Evolutionary conservation across 2,329 filamentous ascomycete genomes (phyloP), one percentile per base, ranked within the genome.

Genomic region (Teratosphaeria destructans): DNA sequence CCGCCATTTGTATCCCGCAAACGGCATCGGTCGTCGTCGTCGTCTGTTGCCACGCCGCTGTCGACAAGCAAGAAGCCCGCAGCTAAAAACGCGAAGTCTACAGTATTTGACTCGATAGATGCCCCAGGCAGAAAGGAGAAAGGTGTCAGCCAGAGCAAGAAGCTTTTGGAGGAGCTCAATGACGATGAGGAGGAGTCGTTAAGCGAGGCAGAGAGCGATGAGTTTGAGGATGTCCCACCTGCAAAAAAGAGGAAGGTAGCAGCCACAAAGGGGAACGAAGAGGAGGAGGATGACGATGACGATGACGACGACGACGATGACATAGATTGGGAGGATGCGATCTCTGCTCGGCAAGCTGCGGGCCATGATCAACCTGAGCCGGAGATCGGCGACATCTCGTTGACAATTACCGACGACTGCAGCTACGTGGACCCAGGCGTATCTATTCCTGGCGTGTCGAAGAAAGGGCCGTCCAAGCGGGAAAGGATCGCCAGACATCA

Each of bases 401-500:
- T 73, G n/a, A 67, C 70, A 5, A 59, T 74, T 59, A 70, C 70
- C n/a, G 71, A 72, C 12, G 70, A 72, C 57, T 75, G 74, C 35
- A 74, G 67, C 55, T 73, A 76, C 55, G 73, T 73, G 7, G 71
- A 74, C 5, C 52, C 52, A 23, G 61, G 76, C 65, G 72, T 76
- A 66, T 65, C 73, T 70, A 66, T 76, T 65, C 54, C 70, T 49
- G 62, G 62, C 26, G 64, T 67, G 75, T 74, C 76, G 19, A 96
- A 90, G 74, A 96, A 93, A 70, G 92, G 90, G 0, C 88, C 89
- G 0, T 88, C 89, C 2, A 96, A 96, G 74, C 84, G 88, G 32
- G 90, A 96, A 70, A 84, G 90, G 57, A 82, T 85, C 61, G 88
- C 93, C 59, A 83, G 94, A 29, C 82, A 86, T 37, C 81, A 85